A percentile compares a stretch with the other conserved stretches of the same genome.
These are phyloP conservation scores for Microcyclosporella mali DNA, from an alignment of 2,329 filamentous ascomycete genomes.

Conservation along the genomic window DNA sequence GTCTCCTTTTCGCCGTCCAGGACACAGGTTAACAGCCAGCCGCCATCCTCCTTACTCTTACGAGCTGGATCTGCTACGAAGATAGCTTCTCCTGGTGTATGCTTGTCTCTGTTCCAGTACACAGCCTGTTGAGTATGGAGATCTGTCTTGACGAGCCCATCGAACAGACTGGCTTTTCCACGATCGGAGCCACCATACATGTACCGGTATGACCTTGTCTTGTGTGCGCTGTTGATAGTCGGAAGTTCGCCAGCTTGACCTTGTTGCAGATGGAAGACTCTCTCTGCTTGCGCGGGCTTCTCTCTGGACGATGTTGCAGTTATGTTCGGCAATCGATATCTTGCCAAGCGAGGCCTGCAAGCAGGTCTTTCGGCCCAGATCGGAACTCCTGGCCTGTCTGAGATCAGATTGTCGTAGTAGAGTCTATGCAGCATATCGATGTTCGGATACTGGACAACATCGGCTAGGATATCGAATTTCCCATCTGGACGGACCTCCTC, in stretches of 20 bases:
- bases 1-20: conserved; percentile 53
- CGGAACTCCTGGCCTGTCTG: conserved; percentile 32
- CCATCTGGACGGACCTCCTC: conserved; percentile 47
- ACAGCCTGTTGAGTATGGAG: conserved; percentile 46
- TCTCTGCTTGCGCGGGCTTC: neutral
- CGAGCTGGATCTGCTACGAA: conserved; percentile 52
- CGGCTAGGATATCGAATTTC: conserved; percentile 56
- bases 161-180: conserved; percentile 55
- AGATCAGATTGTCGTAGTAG: conserved; percentile 65
- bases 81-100: conserved; percentile 64
- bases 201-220: conserved; percentile 52
- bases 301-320: neutral
- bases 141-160: conserved; percentile 62
- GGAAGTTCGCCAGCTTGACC: conserved; percentile 52
- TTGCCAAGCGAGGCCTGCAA: neutral
- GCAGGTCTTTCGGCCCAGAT: too few relatives aligned
- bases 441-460: conserved; percentile 59
- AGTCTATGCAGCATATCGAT: conserved; percentile 59
- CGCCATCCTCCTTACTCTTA: conserved; percentile 54
- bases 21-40: conserved; percentile 56
- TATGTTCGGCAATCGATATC: neutral
- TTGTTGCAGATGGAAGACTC: neutral
- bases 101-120: conserved; percentile 54
- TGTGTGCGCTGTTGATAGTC: conserved; percentile 55
- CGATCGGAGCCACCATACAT: conserved; percentile 54